Evolutionary conservation across 495 filamentous ascomycete genomes (phyloP), one percentile per base, ranked within the genome.

Genomic region (Pyrenula aspistea): DNA sequence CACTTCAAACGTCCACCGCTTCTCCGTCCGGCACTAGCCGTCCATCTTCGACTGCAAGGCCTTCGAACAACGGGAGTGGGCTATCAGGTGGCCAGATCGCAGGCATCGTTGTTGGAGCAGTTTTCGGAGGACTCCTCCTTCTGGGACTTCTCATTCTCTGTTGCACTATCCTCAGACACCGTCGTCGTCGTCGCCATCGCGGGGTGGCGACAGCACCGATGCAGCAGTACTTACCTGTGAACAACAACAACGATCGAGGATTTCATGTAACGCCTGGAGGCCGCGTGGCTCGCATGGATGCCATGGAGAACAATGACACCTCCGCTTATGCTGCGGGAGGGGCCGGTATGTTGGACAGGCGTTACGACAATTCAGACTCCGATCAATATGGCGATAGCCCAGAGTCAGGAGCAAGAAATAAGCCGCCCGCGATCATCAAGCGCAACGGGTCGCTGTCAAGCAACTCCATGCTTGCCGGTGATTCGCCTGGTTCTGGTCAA

Each of bases 221-320:
- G 77, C 77, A 70, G 49, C 73, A 70, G 60, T 58, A 62, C 22
- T 63, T 63, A n/a, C 61, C 51, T 55, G 56, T 59, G 56, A 58
- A 50, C 51, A 72, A 61, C 60, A 79, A 83, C 12, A 73, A 78
- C 56, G 31, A 42, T 42, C 31, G 31, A 42, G 82, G 80, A 31
- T 88, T 86, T 59, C 85, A 88, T 58, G 76, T 87, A 25, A 78
- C 92, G 22, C 87, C 91, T 42, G 92, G 91, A 25, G 91, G 89
- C 36, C 83, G 94, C 49, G 91, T 99, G 52, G 86, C 93, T 10
- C 82, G 94, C 36, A 97, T 99, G 94, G 91, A 92, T 25, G 94
- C 94, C 12, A 72, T 99, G 31, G 91, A 96, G 66, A 83, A 75
- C 57, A 82, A 76, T 55, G 77, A 80, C 12, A 79, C 83, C 0